Evolutionary conservation across 352 stramenopile genomes (phyloP).

Genomic region (Phytophthora palmivora): DNA sequence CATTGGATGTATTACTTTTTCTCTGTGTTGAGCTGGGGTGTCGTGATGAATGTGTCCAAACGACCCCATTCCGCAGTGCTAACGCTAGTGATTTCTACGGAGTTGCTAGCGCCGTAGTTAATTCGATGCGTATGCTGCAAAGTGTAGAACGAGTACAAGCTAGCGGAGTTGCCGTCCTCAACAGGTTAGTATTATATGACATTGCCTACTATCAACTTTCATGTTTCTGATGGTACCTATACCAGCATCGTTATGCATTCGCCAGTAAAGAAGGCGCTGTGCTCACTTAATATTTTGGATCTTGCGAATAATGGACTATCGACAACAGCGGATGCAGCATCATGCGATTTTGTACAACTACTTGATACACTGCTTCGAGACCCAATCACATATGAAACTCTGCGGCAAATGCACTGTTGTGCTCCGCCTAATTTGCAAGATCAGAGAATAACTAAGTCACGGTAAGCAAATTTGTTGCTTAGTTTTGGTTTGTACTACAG

Average conservation of each 20-base stretch:
- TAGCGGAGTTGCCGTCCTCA: constrained; percentile 61
- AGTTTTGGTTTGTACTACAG: background rate
- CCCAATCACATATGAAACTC: background rate
- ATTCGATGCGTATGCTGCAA: constrained; percentile 40
- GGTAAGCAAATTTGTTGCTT: constrained; percentile 16
- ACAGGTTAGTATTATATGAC: constrained; percentile 30
- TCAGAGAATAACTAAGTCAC: background rate
- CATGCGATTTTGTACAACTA: constrained; percentile 46
- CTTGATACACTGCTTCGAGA: constrained; percentile 51
- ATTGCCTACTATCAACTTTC: background rate
- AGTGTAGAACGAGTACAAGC: constrained; percentile 55
- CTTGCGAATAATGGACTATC: constrained; percentile 28
- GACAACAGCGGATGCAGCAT: constrained; percentile 22
- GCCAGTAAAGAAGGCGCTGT: constrained; percentile 40
- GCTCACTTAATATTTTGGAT: constrained; percentile 32
- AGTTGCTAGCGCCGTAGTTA: constrained; percentile 27
- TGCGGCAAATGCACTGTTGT: constrained; percentile 8
- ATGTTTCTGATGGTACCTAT: background rate
- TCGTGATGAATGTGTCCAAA: constrained; percentile 7
- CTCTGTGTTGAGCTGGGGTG: constrained; percentile 57
- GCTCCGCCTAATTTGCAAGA: background rate
- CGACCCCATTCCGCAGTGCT: background rate
- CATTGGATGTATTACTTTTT: constrained; percentile 64
- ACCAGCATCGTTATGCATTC: constrained; percentile 34
- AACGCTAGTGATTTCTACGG: constrained; percentile 7